These are phyloP conservation scores for Punctularia strigosozonata DNA, from an alignment of 768 basidiomycete genomes.

Conservation along the genomic window DNA sequence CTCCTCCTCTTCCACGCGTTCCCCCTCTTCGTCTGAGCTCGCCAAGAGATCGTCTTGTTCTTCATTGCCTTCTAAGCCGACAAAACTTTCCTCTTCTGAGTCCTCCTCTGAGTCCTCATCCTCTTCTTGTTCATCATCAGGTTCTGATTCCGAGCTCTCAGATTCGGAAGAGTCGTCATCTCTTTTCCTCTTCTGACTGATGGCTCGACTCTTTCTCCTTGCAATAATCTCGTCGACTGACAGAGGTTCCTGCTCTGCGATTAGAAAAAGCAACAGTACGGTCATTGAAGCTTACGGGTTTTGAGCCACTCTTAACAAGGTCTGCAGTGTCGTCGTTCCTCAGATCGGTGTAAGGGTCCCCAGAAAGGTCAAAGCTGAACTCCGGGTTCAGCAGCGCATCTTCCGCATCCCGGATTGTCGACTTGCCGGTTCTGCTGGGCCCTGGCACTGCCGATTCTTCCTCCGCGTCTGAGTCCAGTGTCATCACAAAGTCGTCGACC, in stretches of 20 bases:
- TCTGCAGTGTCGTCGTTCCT: conserved; percentile 33
- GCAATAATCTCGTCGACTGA: conserved; percentile 91
- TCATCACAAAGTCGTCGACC: conserved; percentile 67
- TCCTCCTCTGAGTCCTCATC: conserved; percentile 24
- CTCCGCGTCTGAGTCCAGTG: conserved; percentile 73
- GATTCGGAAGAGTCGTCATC: conserved; percentile 20
- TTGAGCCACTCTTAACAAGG: conserved; percentile 48
- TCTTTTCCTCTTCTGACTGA: conserved; percentile 53
- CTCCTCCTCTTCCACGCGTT: conserved; percentile 16
- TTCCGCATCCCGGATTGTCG: conserved; percentile 26
- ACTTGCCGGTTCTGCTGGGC: conserved; percentile 9
- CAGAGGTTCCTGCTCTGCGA: conserved; percentile 47
- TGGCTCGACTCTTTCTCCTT: conserved; percentile 36
- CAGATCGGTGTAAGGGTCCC: conserved; percentile 55
- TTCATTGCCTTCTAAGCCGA: conserved; percentile 12
- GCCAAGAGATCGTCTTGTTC: conserved; percentile 27
- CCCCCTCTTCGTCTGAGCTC: conserved; percentile 30
- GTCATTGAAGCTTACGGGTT: conserved; percentile 32
- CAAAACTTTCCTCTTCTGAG: conserved; percentile 18
- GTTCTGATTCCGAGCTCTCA: conserved; percentile 13
- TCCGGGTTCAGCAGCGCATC: conserved; percentile 65
- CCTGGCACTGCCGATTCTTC: conserved; percentile 20
- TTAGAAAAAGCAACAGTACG: conserved; percentile 5
- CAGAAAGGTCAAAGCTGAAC: conserved; percentile 71
- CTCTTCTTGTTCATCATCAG: conserved; percentile 24